Percentiles rank a stretch among this genome's conserved stretches.
Conservation (phyloP, 2,329 filamentous ascomycete species). For the Capronia epimyces region DNA sequence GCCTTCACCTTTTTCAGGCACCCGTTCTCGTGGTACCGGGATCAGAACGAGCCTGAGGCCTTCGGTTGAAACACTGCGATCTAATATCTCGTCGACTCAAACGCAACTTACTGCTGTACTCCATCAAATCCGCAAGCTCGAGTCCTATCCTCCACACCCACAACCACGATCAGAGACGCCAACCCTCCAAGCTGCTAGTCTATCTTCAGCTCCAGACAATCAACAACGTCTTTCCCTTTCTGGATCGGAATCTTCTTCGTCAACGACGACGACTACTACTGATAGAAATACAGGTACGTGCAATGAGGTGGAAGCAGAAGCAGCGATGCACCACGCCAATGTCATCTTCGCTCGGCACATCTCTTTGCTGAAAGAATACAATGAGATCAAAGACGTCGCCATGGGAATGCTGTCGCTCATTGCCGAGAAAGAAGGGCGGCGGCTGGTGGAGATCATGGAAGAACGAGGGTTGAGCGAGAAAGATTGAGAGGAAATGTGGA, state of each 20-base stretch:
- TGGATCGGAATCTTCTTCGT: not conserved
- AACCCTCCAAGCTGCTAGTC: too few species aligned
- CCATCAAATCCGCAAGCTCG: slow-evolving; percentile 5
- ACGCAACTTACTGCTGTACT: slow-evolving; percentile 4
- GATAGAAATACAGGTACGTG: not conserved
- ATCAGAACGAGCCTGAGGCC: too few species aligned
- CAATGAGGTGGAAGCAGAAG: not conserved
- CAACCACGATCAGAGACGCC: not conserved
- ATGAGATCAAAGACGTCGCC: slow-evolving; percentile 64
- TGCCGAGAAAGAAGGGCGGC: slow-evolving; percentile 46
- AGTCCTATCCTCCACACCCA: not conserved
- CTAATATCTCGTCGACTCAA: slow-evolving; percentile 8
- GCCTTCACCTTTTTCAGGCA: too few species aligned
- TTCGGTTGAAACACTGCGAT: slow-evolving; percentile 5
- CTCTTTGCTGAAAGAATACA: slow-evolving; percentile 61
- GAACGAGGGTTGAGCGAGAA: slow-evolving; percentile 11
- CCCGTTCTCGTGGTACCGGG: too few species aligned
- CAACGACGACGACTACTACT: not conserved
- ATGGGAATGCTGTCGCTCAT: slow-evolving; percentile 62
- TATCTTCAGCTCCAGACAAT: too few species aligned
- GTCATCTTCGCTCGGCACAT: slow-evolving; percentile 59
- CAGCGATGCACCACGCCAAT: slow-evolving; percentile 36
- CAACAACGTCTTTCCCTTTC: too few species aligned
- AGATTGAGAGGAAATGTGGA: slow-evolving; percentile 9
- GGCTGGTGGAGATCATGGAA: slow-evolving; percentile 23